These are phyloP conservation scores for Phalaenopsis hybrid DNA, from an alignment of 116 monocot species.

Conservation along the genomic window DNA sequence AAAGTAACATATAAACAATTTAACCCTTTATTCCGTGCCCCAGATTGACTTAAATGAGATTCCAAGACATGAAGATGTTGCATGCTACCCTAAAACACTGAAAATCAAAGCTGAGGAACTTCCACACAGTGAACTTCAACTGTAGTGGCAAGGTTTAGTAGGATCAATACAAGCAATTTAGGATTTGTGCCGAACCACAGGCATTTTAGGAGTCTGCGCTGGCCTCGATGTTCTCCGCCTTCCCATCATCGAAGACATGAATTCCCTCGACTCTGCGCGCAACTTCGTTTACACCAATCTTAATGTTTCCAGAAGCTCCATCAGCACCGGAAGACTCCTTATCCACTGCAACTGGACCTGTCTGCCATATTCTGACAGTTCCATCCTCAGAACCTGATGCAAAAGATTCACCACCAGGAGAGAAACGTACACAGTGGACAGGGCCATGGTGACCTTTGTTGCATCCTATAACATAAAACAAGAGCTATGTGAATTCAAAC, in stretches of 20 bases:
- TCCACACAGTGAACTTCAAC: too few species aligned
- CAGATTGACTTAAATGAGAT: too few species aligned
- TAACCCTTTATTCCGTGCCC: too few species aligned
- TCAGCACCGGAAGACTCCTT: background rate
- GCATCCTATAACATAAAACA: slow-evolving; percentile 20
- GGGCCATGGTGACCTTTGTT: slow-evolving; percentile 57
- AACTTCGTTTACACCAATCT: background rate
- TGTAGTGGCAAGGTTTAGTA: too few species aligned
- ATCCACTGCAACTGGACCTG: background rate
- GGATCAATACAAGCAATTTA: too few species aligned
- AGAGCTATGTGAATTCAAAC: too few species aligned
- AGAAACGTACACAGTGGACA: slow-evolving; percentile 48
- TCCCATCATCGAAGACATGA: background rate
- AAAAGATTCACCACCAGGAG: slow-evolving; percentile 41
- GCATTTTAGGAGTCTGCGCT: background rate
- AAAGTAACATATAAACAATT: too few species aligned
- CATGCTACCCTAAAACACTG: too few species aligned
- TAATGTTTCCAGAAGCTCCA: background rate
- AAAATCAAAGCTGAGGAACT: too few species aligned
- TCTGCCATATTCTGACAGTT: slow-evolving; percentile 27
- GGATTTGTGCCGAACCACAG: too few species aligned
- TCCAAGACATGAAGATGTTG: too few species aligned
- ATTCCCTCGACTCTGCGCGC: background rate
- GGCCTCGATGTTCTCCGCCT: background rate
- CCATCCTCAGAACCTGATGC: slow-evolving; percentile 39